Evolutionary conservation across 2,329 filamentous ascomycete genomes (phyloP), one percentile per base, ranked within the genome.

Genomic region (Paraphaeosphaeria minitans): DNA sequence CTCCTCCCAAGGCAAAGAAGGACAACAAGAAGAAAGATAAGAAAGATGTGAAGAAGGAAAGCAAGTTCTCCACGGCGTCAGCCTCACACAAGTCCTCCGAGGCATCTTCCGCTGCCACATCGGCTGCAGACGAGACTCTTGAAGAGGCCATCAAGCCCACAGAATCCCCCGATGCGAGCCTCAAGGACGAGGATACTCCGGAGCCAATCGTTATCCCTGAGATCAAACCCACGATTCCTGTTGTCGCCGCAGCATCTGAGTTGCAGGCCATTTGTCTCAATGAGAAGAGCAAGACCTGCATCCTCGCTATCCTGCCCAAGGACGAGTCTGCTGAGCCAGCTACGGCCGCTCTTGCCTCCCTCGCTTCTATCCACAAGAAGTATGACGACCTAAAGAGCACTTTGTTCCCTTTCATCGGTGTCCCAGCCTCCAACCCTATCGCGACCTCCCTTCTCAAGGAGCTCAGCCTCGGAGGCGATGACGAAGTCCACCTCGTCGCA

Each of bases 351-450:
- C 79, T 93, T 2, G 75, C 79, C 21, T 86, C 85, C 27, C 82
- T 97, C 3, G 86, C 89, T 2, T 86, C 93, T 55, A 84, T 97
- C 55, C 86, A 89, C 53, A 85, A 89, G 76, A 96, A 93, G 78
- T 87, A 96, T 71, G 80, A 84, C 35, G 81, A 87, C 63, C 83
- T 83, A 50, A 83, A 88, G 55, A 85, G 85, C 33, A 87, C 88
- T 57, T 79, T 93, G 1, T 96, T 98, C 81, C 92, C 93, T 24
- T 90, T 97, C 78, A 94, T 89, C 74, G 87, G 88, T 51, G 82
- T 98, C 0, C 85, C 91, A 13, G 80, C 81, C 43, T 80, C 83
- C 39, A 89, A 89, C 64, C 76, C 82, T n/a, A 83, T 83, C 8
- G 84, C 84, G 0, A 75, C 79, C 1, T 74, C 77, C 5, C 75